Conservation (phyloP, 495 filamentous ascomycete genomes). For the Penicillium herquei region DNA sequence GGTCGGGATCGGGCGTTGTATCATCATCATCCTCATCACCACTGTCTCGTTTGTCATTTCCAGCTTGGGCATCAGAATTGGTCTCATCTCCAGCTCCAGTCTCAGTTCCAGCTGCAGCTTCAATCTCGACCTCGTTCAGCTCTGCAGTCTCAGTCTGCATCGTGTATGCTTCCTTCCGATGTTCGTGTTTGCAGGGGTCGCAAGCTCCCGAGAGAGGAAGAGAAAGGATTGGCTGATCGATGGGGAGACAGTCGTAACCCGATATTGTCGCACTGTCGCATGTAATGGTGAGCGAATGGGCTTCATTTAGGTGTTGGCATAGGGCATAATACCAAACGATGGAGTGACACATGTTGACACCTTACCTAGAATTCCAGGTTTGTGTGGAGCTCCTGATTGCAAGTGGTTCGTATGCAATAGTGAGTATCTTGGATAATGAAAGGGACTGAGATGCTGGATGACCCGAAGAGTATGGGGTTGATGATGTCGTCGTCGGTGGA, state of each 20-base stretch:
- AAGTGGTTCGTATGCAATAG: too few relatives aligned
- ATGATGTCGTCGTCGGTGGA: too few relatives aligned
- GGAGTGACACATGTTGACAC: conserved; percentile 29
- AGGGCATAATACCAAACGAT: conserved; percentile 31
- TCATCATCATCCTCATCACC: too few relatives aligned
- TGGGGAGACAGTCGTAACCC: conserved; percentile 21
- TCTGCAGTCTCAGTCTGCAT: background rate
- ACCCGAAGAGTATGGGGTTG: too few relatives aligned
- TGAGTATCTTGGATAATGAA: too few relatives aligned
- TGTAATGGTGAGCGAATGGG: conserved; percentile 11
- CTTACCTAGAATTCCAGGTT: too few relatives aligned
- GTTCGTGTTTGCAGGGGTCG: conserved; percentile 10
- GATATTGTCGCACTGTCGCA: conserved; percentile 19
- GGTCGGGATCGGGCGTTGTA: too few relatives aligned
- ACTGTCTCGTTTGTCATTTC: too few relatives aligned
- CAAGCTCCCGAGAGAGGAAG: conserved; percentile 24
- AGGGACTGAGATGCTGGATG: too few relatives aligned
- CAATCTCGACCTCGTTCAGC: background rate
- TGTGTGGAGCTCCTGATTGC: too few relatives aligned
- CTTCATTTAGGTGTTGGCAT: conserved; percentile 21
- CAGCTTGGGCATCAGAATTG: too few relatives aligned
- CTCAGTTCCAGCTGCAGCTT: background rate
- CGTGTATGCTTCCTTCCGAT: background rate
- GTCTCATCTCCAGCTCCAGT: too few relatives aligned
- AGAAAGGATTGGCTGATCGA: conserved; percentile 1